These are phyloP conservation scores for Ogataea ramenticola DNA, from an alignment of 805 yeast genomes.

Conservation along the genomic window DNA sequence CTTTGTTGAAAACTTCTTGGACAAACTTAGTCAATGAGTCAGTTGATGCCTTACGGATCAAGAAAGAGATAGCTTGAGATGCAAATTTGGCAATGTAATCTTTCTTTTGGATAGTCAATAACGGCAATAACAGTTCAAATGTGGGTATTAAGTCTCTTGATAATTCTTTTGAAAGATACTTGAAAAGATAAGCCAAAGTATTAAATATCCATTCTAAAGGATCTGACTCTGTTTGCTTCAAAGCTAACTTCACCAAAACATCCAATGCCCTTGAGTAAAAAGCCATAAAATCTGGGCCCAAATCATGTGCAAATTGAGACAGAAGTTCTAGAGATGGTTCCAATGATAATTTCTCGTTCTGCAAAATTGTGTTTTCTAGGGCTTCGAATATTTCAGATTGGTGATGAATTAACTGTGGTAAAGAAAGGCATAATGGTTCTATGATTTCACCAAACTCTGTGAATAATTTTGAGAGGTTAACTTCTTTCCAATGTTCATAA, in stretches of 20 bases:
- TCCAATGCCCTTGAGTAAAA: constrained; percentile 51
- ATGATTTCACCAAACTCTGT: constrained; percentile 53
- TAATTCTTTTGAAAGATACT: constrained; percentile 65
- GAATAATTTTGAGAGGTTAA: constrained; percentile 69
- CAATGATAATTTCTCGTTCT: constrained; percentile 61
- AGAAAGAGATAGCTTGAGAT: constrained; percentile 83
- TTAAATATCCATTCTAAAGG: constrained; percentile 80
- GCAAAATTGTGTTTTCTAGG: constrained; percentile 33
- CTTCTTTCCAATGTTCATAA: constrained; percentile 80
- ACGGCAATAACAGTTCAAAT: constrained; percentile 54
- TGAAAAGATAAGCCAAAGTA: constrained; percentile 80
- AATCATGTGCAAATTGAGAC: constrained; percentile 83
- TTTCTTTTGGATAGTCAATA: constrained; percentile 50
- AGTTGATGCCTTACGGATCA: constrained; percentile 59
- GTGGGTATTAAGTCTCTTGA: constrained; percentile 63
- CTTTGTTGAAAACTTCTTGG: constrained; percentile 21
- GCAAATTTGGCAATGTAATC: constrained; percentile 72
- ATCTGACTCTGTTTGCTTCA: constrained; percentile 46
- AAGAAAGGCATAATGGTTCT: constrained; percentile 50
- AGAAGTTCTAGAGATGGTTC: constrained; percentile 78
- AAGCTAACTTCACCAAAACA: constrained; percentile 41
- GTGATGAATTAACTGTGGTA: constrained; percentile 78
- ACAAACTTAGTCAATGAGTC: constrained; percentile 42
- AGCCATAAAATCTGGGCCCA: constrained; percentile 80
- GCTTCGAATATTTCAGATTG: constrained; percentile 46